phyloP scores from a whole-genome alignment of 441 rosid species.

The Corymbia citriodora region DNA sequence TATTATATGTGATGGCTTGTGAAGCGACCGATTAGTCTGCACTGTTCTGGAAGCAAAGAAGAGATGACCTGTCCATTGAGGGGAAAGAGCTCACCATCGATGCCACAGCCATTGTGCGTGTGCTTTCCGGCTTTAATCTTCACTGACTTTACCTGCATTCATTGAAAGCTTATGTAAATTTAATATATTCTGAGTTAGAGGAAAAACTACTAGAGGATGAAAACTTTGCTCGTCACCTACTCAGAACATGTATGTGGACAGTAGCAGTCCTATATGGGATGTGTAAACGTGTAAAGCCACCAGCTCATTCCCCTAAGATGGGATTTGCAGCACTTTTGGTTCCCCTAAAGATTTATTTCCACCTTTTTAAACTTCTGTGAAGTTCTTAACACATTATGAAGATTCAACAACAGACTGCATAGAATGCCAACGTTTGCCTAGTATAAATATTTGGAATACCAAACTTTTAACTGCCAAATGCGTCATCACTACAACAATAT shows the following conservation, averaged over 20 bases:
- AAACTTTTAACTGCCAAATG: neutral
- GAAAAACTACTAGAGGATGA: neutral
- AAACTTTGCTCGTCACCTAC: neutral
- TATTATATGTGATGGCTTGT: slow-evolving; percentile 35
- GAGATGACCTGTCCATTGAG: slow-evolving; percentile 84
- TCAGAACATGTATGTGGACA: neutral
- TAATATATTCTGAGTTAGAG: neutral
- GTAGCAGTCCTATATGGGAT: neutral
- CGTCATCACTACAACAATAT: neutral
- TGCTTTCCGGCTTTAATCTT: slow-evolving; percentile 76
- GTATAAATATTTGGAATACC: neutral
- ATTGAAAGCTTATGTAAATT: slow-evolving; percentile 1
- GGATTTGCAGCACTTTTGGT: neutral
- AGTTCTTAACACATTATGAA: neutral
- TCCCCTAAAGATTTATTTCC: neutral
- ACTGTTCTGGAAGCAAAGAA: slow-evolving; percentile 86
- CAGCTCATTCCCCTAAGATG: neutral
- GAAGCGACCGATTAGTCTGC: slow-evolving; percentile 80
- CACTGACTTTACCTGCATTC: slow-evolving; percentile 77
- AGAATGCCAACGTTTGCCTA: neutral
- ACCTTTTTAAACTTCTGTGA: neutral
- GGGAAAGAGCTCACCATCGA: slow-evolving; percentile 89
- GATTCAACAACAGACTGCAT: neutral
- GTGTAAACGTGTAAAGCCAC: neutral
- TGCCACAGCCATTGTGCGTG: slow-evolving; percentile 83